Base-by-base conservation (phyloP, 345 rosid species). In the Pistacia atlantica region DNA sequence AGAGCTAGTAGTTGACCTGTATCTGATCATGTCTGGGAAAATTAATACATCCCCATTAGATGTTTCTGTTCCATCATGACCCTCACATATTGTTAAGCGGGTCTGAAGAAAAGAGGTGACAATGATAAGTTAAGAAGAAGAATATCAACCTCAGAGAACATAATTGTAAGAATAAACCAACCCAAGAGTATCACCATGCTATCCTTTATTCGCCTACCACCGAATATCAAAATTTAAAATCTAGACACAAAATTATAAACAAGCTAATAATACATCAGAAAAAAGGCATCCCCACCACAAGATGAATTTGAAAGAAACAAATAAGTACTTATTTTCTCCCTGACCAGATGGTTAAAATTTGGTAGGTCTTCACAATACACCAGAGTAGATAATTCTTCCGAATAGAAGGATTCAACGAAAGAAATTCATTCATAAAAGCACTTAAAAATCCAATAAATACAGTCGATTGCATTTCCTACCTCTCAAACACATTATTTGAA, bases 21-120 rank as follows among this genome's bases (percentile, higher is more conserved):
- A 96, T 93, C 97, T 89, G 80, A 92, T 84, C 98, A 96, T 92
- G 84, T 96, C 99, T 42, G 99, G 99, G 80, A 96, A 96, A 67
- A 96, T 93, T 73, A 93, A 87, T 18, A 96, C 97, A 85, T 96
- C 99, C 17, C 99, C 99, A 80, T 96, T 93, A 69, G 98, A 96
- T 69, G 97, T 93, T 86, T 92, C 97, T 11, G 95, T 89, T 77
- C 99, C 99, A 84, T 96, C 99, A 85, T 92, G 98, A 45, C 99
- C 99, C 81, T 96, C 98, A 3, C 99, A 96, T 84, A 96, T 90
- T 25, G 98, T 96, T 72, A 96, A 84, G 66, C 91, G 88, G 51
- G 95, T 93, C 99, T 96, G 62, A 77, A 28, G 77, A 67, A 63
- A 77, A 70, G 62, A 70, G n/a, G 57, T 65, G 42, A 56, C 8